Conservation (phyloP, 2,329 filamentous ascomycete species). For the Biscogniauxia sp. region DNA sequence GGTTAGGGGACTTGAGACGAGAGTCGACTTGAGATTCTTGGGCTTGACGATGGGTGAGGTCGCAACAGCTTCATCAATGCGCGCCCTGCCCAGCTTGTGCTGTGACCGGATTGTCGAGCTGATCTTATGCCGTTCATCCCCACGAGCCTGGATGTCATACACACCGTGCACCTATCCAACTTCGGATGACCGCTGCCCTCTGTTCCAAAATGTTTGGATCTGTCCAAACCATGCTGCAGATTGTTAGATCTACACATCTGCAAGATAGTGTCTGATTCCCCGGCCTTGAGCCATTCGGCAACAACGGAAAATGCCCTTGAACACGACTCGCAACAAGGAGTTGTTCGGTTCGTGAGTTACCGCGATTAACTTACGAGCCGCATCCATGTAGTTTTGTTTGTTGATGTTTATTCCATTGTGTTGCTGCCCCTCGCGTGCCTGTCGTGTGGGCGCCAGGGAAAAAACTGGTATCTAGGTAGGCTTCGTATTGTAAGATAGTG, state of each 20-base stretch:
- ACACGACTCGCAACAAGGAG: conserved; percentile 26
- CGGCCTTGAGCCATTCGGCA: conserved; percentile 1
- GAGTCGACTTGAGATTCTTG: conserved; percentile 36
- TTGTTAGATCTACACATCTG: conserved; percentile 15
- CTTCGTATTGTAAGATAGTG: neutral
- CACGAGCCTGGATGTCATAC: conserved; percentile 27
- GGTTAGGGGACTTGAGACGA: conserved; percentile 43
- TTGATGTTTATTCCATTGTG: conserved; percentile 14
- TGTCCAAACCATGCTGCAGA: conserved; percentile 25
- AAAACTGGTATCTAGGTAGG: neutral
- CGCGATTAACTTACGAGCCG: conserved; percentile 16
- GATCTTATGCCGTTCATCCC: conserved; percentile 45
- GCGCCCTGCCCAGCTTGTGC: conserved; percentile 35
- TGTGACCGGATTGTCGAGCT: conserved; percentile 48
- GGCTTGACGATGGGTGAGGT: conserved; percentile 35
- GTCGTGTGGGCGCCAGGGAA: neutral
- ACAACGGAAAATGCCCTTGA: conserved; percentile 14
- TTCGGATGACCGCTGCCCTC: conserved; percentile 31
- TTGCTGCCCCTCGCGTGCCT: too few species aligned
- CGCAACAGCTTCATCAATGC: conserved; percentile 36
- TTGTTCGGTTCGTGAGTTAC: conserved; percentile 23
- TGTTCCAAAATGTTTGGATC: conserved; percentile 32
- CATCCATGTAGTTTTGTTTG: conserved; percentile 14
- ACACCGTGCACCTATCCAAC: conserved; percentile 29
- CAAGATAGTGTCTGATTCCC: conserved; percentile 11